Conservation (phyloP, 2,329 filamentous ascomycete genomes). For the Colletotrichum salicis region DNA sequence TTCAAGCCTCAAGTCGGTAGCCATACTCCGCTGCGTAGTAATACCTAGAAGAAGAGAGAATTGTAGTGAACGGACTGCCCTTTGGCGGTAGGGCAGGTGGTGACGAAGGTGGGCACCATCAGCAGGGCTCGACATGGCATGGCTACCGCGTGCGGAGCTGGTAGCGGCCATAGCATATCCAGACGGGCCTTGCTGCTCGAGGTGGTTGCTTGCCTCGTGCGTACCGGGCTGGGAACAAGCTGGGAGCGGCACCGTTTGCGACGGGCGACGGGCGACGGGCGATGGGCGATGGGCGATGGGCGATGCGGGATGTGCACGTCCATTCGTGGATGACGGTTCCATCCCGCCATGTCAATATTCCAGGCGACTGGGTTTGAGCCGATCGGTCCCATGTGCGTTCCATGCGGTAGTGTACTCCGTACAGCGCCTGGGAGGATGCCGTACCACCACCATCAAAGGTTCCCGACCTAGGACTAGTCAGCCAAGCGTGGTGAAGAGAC, state of each 20-base stretch:
- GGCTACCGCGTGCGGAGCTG: conserved; percentile 24
- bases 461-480: neutral
- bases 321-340: conserved; percentile 15
- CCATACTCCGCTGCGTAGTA: neutral
- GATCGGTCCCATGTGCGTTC: conserved; percentile 28
- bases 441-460: neutral
- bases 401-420: conserved; percentile 3
- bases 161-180: conserved; percentile 16
- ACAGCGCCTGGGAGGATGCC: conserved; percentile 9
- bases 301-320: conserved; percentile 12
- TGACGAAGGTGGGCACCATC: neutral
- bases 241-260: conserved; percentile 27
- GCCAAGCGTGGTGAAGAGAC: neutral
- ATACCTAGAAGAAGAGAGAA: neutral
- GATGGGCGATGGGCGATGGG: conserved; percentile 6
- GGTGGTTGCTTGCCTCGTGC: conserved; percentile 24
- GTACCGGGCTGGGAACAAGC: conserved; percentile 12
- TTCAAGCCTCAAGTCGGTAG: neutral
- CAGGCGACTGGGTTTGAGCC: conserved; percentile 18
- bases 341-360: conserved; percentile 24
- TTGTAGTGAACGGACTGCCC: neutral
- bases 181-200: neutral
- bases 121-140: neutral
- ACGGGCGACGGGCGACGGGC: conserved; percentile 4
- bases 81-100: neutral